Evolutionary conservation across 75 land plant species (phyloP).

Genomic region (Cryptomeria japonica): DNA sequence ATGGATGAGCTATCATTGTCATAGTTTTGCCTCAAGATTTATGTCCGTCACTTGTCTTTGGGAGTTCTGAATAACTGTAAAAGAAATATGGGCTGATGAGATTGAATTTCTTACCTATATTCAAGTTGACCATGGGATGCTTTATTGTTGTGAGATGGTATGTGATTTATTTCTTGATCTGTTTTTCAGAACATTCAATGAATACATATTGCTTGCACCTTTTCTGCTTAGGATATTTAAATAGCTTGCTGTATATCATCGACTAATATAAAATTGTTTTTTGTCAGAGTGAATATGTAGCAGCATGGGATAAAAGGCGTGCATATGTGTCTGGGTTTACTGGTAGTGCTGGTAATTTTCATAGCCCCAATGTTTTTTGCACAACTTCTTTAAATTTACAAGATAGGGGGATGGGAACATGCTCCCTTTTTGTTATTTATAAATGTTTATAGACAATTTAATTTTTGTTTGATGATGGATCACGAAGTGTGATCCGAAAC

Average conservation of each 20-base stretch:
- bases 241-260: background rate
- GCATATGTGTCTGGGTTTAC: conserved; percentile 92
- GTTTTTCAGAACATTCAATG: background rate
- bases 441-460: background rate
- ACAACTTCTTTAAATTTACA: background rate
- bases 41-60: too few relatives aligned
- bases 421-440: background rate
- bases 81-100: too few relatives aligned
- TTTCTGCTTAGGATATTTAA: background rate
- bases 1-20: too few relatives aligned
- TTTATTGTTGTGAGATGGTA: too few relatives aligned
- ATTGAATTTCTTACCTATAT: too few relatives aligned
- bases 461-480: too few relatives aligned
- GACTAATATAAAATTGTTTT: background rate
- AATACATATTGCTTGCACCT: background rate
- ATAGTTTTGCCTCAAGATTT: too few relatives aligned
- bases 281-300: conserved; percentile 95
- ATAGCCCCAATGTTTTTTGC: background rate
- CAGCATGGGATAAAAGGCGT: conserved; percentile 82
- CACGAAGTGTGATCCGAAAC: too few relatives aligned
- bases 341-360: conserved; percentile 87
- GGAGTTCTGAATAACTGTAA: too few relatives aligned
- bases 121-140: too few relatives aligned
- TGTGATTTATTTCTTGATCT: too few relatives aligned
- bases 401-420: background rate